Evolutionary conservation across 495 filamentous ascomycete genomes (phyloP).

Genomic region (Penicillium simplicissimum): DNA sequence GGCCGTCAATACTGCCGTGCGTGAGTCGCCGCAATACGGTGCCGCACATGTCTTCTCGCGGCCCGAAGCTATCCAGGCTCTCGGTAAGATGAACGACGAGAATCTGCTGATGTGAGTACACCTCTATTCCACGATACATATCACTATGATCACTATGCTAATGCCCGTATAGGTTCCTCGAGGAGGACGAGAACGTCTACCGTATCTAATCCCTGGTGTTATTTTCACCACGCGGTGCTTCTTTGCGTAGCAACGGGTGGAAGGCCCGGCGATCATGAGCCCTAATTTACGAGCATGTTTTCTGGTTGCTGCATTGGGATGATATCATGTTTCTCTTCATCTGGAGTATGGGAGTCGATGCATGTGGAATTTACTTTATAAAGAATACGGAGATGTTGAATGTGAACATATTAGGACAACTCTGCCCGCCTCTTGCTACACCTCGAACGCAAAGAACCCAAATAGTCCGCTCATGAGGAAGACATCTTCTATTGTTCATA

Average conservation of each 20-base stretch:
- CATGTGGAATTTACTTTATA: constrained; percentile 19
- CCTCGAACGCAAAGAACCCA: background rate
- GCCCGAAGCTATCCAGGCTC: constrained; percentile 71
- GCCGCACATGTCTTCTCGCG: constrained; percentile 59
- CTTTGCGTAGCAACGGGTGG: background rate
- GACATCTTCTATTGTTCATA: background rate
- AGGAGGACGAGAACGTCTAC: constrained; percentile 53
- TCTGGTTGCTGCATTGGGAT: constrained; percentile 30
- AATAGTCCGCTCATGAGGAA: background rate
- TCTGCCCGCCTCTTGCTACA: background rate
- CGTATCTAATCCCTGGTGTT: constrained; percentile 40
- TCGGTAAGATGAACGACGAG: constrained; percentile 74
- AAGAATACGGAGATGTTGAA: constrained; percentile 23
- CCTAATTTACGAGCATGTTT: constrained; percentile 7
- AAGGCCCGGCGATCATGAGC: background rate
- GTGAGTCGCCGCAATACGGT: constrained; percentile 33
- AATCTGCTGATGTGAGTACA: constrained; percentile 90
- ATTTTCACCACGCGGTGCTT: background rate
- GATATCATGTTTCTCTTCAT: constrained; percentile 32
- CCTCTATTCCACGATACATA: background rate
- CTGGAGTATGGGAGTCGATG: constrained; percentile 29
- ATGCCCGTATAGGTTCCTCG: constrained; percentile 46
- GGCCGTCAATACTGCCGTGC: constrained; percentile 74
- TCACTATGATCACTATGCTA: constrained; percentile 1
- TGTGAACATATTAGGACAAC: background rate